Percentiles rank a stretch among this genome's conserved stretches.
These are phyloP conservation scores for Crataegus laevigata DNA, from an alignment of 306 rosid genomes.

Conservation along the genomic window DNA sequence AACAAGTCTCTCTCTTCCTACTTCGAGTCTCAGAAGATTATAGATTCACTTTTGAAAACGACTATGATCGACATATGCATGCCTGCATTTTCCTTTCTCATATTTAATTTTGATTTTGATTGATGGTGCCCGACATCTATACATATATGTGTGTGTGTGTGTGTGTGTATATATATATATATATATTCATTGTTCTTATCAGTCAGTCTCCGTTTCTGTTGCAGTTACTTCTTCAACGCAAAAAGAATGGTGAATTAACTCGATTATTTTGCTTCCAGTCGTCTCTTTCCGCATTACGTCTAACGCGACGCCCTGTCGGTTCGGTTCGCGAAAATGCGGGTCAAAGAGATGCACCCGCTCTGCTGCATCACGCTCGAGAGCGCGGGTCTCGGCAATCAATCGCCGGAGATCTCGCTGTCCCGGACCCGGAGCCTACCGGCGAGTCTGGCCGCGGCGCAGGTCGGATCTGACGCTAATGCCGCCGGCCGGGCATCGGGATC, in stretches of 20 bases:
- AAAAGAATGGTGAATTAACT: background rate
- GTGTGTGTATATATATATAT: too few relatives aligned
- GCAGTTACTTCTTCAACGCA: background rate
- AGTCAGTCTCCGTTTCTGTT: background rate
- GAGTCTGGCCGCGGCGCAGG: conserved; percentile 21
- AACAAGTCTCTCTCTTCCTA: background rate
- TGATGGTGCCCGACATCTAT: background rate
- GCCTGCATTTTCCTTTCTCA: background rate
- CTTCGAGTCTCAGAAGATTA: background rate
- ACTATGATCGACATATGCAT: background rate
- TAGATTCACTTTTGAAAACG: background rate
- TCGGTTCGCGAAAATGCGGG: conserved; percentile 50
- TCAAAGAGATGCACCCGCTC: conserved; percentile 87
- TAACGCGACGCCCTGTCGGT: background rate
- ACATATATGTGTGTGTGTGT: too few relatives aligned
- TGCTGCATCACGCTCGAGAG: conserved; percentile 87
- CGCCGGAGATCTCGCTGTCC: conserved; percentile 66
- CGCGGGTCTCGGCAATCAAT: conserved; percentile 47
- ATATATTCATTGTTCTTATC: background rate
- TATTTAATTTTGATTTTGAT: background rate
- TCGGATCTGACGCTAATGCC: conserved; percentile 59
- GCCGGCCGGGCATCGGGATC: conserved; percentile 37
- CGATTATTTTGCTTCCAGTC: background rate
- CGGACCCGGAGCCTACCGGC: conserved; percentile 76
- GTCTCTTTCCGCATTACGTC: background rate